A percentile compares a stretch with the other conserved stretches of the same genome.
These are phyloP conservation scores for Cryphonectria naterciae DNA, from an alignment of 2,329 filamentous ascomycete species.

Conservation along the genomic window DNA sequence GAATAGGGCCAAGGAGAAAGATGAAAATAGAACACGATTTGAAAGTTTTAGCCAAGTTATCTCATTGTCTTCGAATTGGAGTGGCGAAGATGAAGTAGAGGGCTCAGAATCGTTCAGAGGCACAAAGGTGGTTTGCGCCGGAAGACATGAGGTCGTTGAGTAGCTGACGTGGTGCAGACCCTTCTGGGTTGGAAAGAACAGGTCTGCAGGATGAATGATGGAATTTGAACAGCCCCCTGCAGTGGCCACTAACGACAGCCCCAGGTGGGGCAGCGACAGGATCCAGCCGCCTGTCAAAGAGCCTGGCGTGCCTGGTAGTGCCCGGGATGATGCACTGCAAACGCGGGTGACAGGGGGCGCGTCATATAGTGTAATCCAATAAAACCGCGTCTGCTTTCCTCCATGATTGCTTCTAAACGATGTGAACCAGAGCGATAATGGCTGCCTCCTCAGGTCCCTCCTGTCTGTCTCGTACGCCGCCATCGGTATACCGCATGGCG, in stretches of 20 bases:
- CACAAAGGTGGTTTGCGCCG: neutral
- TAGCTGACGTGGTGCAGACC: neutral
- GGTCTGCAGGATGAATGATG: neutral
- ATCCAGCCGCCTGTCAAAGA: neutral
- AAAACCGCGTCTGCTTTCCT: neutral
- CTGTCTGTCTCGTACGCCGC: constrained; percentile 32
- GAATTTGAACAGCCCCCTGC: neutral
- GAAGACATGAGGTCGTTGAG: neutral
- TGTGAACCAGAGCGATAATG: constrained; percentile 27
- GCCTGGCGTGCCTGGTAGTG: too few relatives aligned
- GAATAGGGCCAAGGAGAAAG: neutral
- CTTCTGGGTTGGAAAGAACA: neutral
- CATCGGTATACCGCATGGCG: constrained; percentile 23
- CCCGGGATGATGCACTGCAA: neutral
- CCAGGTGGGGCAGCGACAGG: neutral
- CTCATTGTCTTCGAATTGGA: neutral
- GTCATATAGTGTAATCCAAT: neutral
- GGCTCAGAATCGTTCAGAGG: neutral
- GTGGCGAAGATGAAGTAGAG: neutral
- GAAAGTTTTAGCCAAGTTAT: neutral
- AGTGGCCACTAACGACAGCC: neutral
- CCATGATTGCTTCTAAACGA: neutral
- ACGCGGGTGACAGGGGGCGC: neutral
- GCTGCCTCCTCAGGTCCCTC: constrained; percentile 37
- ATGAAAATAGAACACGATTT: neutral